Base-by-base conservation (phyloP, 352 stramenopile genomes). In the Vaucheria bursata region DNA sequence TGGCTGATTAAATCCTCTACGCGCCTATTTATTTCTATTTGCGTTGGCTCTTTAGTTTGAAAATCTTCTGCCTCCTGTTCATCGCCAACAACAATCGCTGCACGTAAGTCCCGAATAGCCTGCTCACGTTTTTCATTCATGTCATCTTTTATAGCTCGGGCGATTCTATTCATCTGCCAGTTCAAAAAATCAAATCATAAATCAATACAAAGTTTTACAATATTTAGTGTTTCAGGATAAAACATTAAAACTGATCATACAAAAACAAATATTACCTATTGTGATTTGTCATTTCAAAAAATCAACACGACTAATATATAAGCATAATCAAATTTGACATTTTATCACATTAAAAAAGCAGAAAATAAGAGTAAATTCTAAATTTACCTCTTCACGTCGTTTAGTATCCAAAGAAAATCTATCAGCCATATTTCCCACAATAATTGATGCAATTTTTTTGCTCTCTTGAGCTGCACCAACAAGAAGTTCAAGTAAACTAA, bases 391-490 rank as follows among this genome's bases (percentile, higher is more conserved):
- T 40, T 81, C 76, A 8, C 76, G 49, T 35, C 76, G 31, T 65
- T 72, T 71, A 32, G 76, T 79, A n/a, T 81, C 76, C 66, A 81
- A 65, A n/a, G 53, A 71, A 70, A 81, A 74, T 59, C 76, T 67
- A 8, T 7, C 68, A 0, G 70, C 70, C 76, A 81, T 81, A 65
- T 81, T 81, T 18, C 76, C 52, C 7, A 52, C 76, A 8, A 81
- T 38, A 34, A 76, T 25, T 33, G 76, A 75, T 0, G 67, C 38
- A 59, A 81, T 71, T 12, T 72, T 53, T 72, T 70, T 75, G 0
- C 59, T 81, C 70, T 81, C 76, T 59, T 79, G 76, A n/a, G 76
- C 76, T 18, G 35, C 36, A 6, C 79, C 76, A 3, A 81, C 71
- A 31, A 81, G 59, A 70, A 81, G 67, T 72, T 81, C 76, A 1